Conservation (phyloP, 2,329 filamentous ascomycete species). For the Calonectria henricotiae region DNA sequence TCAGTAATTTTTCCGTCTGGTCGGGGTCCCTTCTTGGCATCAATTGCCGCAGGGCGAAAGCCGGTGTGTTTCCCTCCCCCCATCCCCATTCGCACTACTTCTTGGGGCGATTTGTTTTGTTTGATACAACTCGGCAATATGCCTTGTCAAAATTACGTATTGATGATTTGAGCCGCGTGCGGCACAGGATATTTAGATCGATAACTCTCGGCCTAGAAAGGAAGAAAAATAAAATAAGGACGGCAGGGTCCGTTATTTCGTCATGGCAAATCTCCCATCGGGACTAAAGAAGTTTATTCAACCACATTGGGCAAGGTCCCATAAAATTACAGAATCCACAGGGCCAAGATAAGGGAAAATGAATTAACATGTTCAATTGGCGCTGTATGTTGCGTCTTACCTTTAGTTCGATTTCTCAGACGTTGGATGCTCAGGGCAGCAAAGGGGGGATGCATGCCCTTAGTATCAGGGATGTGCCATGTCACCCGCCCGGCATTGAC, state of each 20-base stretch:
- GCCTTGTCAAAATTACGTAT: neutral
- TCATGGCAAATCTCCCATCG: slow-evolving; percentile 25
- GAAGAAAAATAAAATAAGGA: neutral
- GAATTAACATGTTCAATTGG: slow-evolving; percentile 5
- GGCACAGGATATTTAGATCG: slow-evolving; percentile 11
- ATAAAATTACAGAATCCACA: slow-evolving; percentile 10
- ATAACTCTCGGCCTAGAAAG: neutral
- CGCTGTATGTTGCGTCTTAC: neutral
- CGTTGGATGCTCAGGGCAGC: neutral
- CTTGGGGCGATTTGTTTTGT: neutral
- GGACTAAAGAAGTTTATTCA: slow-evolving; percentile 10
- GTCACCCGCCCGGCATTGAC: neutral
- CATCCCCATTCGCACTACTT: neutral
- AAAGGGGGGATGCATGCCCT: neutral
- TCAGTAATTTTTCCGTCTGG: slow-evolving; percentile 24
- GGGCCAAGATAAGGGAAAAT: slow-evolving; percentile 4
- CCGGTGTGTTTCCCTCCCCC: neutral
- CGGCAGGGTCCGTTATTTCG: slow-evolving; percentile 16
- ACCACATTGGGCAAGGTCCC: slow-evolving; percentile 3
- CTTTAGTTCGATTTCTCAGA: too few relatives aligned
- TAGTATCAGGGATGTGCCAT: neutral
- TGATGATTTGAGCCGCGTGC: neutral
- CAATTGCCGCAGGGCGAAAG: slow-evolving; percentile 19
- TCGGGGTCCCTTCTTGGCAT: slow-evolving; percentile 9
- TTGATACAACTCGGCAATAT: neutral